phyloP scores from a whole-genome alignment of 2,329 filamentous ascomycete genomes.

The Sporothrix schenckii region DNA sequence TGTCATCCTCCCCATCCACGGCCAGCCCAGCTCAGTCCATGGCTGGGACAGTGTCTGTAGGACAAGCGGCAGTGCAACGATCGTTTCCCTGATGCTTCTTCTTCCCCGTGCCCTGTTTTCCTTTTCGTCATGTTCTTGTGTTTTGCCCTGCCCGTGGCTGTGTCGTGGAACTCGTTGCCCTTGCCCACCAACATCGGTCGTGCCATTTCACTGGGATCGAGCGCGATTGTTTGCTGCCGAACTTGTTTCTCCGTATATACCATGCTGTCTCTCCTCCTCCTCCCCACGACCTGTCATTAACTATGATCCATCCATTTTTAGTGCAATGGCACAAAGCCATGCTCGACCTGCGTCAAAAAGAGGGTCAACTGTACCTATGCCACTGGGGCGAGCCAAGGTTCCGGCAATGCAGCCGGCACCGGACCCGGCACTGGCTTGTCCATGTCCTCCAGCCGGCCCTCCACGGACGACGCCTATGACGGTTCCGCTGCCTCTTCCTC shows the following conservation, averaged over 20 bases:
- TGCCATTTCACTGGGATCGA: neutral
- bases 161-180: neutral
- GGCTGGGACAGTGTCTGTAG: neutral
- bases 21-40: neutral
- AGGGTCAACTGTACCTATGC: constrained; percentile 50
- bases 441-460: neutral
- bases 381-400: neutral
- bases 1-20: neutral
- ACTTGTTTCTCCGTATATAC: neutral
- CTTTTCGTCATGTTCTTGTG: neutral
- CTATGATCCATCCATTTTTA: constrained; percentile 38
- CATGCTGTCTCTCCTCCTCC: neutral
- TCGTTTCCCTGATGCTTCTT: neutral
- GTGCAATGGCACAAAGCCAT: constrained; percentile 63
- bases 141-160: neutral
- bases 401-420: neutral
- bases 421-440: neutral
- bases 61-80: constrained; percentile 22
- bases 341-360: constrained; percentile 61
- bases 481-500: constrained; percentile 16
- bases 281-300: neutral
- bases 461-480: neutral
- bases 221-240: too few relatives aligned
- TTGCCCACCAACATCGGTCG: neutral
- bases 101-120: neutral